These are phyloP conservation scores for Verticillium dahliae DNA, from an alignment of 2,329 filamentous ascomycete species.

Conservation along the genomic window DNA sequence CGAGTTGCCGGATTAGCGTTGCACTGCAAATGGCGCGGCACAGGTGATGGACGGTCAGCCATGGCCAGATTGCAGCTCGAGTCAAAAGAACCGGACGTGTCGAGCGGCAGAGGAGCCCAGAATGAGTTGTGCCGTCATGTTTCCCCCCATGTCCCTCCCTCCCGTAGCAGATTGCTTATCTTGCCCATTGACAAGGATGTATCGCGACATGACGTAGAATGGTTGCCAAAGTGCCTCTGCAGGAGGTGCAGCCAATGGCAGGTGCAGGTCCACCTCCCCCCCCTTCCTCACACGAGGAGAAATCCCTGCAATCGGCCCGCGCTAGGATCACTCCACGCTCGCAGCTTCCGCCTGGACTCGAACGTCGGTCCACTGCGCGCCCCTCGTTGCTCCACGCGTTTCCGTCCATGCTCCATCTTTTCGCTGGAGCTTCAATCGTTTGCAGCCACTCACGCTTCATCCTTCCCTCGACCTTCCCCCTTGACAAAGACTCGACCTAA, in stretches of 20 bases:
- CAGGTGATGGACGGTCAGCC: too few species aligned
- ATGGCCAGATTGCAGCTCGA: too few species aligned
- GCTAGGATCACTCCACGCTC: not conserved
- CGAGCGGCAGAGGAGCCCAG: not conserved
- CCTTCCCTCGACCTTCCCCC: not conserved
- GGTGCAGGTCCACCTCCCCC: not conserved
- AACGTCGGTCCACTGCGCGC: not conserved
- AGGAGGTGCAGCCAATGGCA: not conserved
- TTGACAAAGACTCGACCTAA: not conserved
- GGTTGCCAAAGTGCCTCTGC: not conserved
- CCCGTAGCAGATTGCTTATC: not conserved
- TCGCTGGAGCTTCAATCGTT: not conserved
- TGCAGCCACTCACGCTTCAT: not conserved
- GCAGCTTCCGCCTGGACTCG: not conserved
- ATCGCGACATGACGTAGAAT: not conserved
- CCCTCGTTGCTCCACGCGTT: not conserved
- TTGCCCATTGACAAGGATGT: not conserved
- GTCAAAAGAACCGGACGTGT: too few species aligned
- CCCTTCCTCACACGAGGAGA: not conserved
- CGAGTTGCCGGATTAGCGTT: not conserved
- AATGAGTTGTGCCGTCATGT: not conserved
- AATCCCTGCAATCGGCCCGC: not conserved
- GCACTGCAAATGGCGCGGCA: not conserved
- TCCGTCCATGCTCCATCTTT: not conserved
- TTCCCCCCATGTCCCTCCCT: not conserved